These are phyloP conservation scores for Magnolia changhungtana DNA, from an alignment of 164 flowering plant genomes.

Conservation along the genomic window DNA sequence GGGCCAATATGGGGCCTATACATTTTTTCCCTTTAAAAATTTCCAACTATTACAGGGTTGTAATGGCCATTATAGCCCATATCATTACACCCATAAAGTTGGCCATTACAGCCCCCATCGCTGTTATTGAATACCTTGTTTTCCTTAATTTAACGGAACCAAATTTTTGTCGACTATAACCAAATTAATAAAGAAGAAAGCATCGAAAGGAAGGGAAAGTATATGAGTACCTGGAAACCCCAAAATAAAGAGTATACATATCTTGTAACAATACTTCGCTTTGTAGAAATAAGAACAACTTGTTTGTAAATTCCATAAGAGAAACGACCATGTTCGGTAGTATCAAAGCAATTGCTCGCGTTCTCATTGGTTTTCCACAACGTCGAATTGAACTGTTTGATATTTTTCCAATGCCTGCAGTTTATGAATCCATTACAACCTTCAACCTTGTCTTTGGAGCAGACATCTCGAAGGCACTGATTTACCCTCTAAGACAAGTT, in stretches of 20 bases:
- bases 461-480: constrained; percentile 76
- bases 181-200: too few species aligned
- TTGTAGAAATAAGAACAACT: constrained; percentile 57
- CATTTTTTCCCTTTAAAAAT: too few species aligned
- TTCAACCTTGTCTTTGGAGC: constrained; percentile 19
- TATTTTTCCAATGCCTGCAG: constrained; percentile 47
- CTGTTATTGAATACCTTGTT: too few species aligned
- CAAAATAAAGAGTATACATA: constrained; percentile 77
- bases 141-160: too few species aligned
- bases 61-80: too few species aligned
- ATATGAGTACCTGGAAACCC: constrained; percentile 82
- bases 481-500: constrained; percentile 60
- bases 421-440: constrained; percentile 50
- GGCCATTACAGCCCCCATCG: too few species aligned
- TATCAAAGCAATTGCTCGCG: constrained; percentile 46
- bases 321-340: constrained; percentile 20
- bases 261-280: constrained; percentile 36
- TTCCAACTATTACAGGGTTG: too few species aligned
- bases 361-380: constrained; percentile 30
- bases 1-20: too few species aligned
- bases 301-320: constrained; percentile 61
- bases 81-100: too few species aligned
- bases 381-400: not conserved
- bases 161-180: too few species aligned
- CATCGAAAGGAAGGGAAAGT: not conserved